These are phyloP conservation scores for Phytophthora fragariaefolia DNA, from an alignment of 352 stramenopile species.

Conservation along the genomic window DNA sequence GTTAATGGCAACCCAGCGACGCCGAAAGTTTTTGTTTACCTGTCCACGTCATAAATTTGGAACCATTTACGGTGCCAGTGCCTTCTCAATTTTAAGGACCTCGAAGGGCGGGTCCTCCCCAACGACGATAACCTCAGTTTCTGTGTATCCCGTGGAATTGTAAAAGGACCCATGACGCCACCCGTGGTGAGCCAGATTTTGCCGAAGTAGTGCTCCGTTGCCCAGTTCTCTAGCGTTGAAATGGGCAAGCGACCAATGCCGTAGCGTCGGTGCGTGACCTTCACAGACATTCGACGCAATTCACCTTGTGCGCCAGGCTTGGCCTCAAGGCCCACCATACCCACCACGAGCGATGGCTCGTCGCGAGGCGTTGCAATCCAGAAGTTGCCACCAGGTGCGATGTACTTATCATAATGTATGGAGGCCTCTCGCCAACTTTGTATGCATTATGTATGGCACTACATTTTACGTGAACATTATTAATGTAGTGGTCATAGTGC, in stretches of 20 bases:
- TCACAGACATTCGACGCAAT: slow-evolving; percentile 50
- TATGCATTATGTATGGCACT: too few relatives aligned
- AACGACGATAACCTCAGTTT: slow-evolving; percentile 18
- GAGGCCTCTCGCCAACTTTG: too few relatives aligned
- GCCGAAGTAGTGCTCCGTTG: slow-evolving; percentile 10
- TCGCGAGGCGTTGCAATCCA: slow-evolving; percentile 42
- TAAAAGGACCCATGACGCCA: slow-evolving; percentile 36
- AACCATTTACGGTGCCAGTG: too few relatives aligned
- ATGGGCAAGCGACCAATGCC: slow-evolving; percentile 43
- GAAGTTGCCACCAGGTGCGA: slow-evolving; percentile 45
- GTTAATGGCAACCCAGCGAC: too few relatives aligned
- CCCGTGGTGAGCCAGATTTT: slow-evolving; percentile 41
- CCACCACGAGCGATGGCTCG: slow-evolving; percentile 26
- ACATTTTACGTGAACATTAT: too few relatives aligned
- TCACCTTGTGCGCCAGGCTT: slow-evolving; percentile 38
- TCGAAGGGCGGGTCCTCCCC: slow-evolving; percentile 26
- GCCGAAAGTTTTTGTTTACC: too few relatives aligned
- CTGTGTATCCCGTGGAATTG: slow-evolving; percentile 23
- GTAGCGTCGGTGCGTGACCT: slow-evolving; percentile 33
- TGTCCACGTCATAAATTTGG: too few relatives aligned
- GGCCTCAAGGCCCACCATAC: slow-evolving; percentile 43
- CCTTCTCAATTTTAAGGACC: slow-evolving; percentile 36
- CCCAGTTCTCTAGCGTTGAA: slow-evolving; percentile 37
- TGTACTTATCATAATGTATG: too few relatives aligned
- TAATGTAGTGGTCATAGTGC: too few relatives aligned